phyloP scores from a whole-genome alignment of 169 alveolate species.

The Plasmodium yoelii region DNA sequence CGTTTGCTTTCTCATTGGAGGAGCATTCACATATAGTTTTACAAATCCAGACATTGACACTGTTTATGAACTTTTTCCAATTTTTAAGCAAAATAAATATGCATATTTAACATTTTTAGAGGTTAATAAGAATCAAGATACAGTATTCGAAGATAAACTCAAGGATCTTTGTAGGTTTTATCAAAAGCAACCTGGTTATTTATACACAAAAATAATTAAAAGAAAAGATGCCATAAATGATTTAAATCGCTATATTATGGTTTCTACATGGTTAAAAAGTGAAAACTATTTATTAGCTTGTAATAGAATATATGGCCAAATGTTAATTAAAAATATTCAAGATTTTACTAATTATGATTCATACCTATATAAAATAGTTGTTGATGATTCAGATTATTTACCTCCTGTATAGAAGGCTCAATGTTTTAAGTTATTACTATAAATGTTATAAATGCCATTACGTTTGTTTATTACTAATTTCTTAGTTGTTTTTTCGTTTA shows the following conservation, averaged over 20 bases:
- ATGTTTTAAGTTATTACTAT: not conserved
- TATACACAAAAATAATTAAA: slow-evolving; percentile 48
- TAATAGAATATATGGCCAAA: slow-evolving; percentile 66
- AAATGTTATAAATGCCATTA: not conserved
- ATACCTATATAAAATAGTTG: slow-evolving; percentile 82
- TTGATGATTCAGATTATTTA: slow-evolving; percentile 81
- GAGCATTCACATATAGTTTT: slow-evolving; percentile 78
- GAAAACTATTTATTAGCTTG: slow-evolving; percentile 70
- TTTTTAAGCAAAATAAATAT: slow-evolving; percentile 81
- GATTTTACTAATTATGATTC: slow-evolving; percentile 75
- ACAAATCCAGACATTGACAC: slow-evolving; percentile 86
- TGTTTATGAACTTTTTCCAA: slow-evolving; percentile 83
- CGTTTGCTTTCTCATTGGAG: slow-evolving; percentile 75
- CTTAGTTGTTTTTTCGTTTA: not conserved
- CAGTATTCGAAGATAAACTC: slow-evolving; percentile 81
- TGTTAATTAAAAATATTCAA: slow-evolving; percentile 66
- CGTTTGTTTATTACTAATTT: not conserved
- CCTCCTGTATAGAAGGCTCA: slow-evolving; percentile 28
- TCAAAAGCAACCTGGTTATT: slow-evolving; percentile 84
- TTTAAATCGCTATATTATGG: slow-evolving; percentile 77
- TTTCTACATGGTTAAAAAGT: slow-evolving; percentile 83
- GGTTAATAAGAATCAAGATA: slow-evolving; percentile 72
- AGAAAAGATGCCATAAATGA: slow-evolving; percentile 30
- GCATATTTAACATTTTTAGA: slow-evolving; percentile 83
- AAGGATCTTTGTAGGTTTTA: slow-evolving; percentile 82